These are phyloP conservation scores for Lasiosphaeria miniovina DNA, from an alignment of 495 filamentous ascomycete species.

Conservation along the genomic window DNA sequence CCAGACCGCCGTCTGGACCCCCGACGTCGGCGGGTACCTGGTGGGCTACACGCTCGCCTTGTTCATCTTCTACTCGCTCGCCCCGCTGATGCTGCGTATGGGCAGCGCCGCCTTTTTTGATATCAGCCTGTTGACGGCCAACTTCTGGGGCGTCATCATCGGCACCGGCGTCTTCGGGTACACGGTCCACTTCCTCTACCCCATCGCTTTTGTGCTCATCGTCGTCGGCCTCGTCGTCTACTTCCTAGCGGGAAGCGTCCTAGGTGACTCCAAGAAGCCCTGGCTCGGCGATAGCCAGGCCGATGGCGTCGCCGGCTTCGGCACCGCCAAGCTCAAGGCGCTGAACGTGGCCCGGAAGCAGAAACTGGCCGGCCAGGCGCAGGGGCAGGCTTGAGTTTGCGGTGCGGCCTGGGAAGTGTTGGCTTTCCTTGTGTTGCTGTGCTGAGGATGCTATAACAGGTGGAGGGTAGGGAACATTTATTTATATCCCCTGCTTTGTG, in stretches of 20 bases:
- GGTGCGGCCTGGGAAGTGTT: neutral
- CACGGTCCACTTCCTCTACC: constrained; percentile 84
- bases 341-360: constrained; percentile 50
- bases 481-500: no score
- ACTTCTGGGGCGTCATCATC: constrained; percentile 95
- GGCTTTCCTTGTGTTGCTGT: no score
- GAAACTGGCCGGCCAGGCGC: constrained; percentile 18
- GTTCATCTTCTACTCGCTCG: constrained; percentile 79
- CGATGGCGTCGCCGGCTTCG: constrained; percentile 72
- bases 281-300: constrained; percentile 90
- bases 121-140: constrained; percentile 87
- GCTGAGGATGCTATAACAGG: no score
- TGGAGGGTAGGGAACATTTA: no score
- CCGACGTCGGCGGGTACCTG: constrained; percentile 72
- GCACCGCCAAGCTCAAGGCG: constrained; percentile 82
- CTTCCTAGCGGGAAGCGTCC: constrained; percentile 67
- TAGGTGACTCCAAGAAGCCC: constrained; percentile 92
- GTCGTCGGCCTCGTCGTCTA: constrained; percentile 80
- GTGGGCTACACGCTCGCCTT: constrained; percentile 83
- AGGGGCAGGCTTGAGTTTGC: neutral
- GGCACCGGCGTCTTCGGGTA: constrained; percentile 82
- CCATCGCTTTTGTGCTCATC: constrained; percentile 90
- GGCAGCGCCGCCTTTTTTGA: constrained; percentile 93
- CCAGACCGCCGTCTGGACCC: constrained; percentile 62
- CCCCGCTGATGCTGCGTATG: constrained; percentile 83